Evolutionary conservation across 2,329 filamentous ascomycete genomes (phyloP).

Genomic region (Cryphonectria carpinicola): DNA sequence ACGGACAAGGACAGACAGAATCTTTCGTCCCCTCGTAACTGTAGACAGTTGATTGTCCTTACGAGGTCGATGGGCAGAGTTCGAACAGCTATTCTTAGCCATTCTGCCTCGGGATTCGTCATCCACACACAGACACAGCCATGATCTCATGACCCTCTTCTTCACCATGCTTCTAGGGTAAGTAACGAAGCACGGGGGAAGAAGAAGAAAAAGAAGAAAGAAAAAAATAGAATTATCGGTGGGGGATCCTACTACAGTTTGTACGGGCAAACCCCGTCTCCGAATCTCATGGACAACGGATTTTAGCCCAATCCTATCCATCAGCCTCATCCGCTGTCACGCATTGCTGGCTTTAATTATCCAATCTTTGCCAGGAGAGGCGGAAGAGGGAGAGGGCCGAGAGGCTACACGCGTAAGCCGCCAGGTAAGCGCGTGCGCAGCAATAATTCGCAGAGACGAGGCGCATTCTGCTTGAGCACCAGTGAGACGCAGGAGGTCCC

Average conservation of each 20-base stretch:
- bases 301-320: conserved; percentile 3
- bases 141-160: conserved; percentile 1
- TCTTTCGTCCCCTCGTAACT: background rate
- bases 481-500: background rate
- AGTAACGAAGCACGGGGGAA: background rate
- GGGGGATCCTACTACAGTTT: background rate
- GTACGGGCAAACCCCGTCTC: conserved; percentile 9
- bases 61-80: background rate
- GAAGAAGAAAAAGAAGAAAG: background rate
- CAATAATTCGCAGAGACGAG: background rate
- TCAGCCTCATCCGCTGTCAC: conserved; percentile 22
- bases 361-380: background rate
- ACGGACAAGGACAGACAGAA: background rate
- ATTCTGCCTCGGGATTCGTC: background rate
- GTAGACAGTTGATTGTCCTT: background rate
- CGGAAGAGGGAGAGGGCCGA: background rate
- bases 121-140: background rate
- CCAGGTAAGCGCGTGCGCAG: background rate
- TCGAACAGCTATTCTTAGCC: conserved; percentile 22
- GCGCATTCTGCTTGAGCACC: conserved; percentile 13
- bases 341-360: background rate
- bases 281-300: conserved; percentile 6
- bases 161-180: background rate
- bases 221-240: background rate
- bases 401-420: conserved; percentile 11